These are phyloP conservation scores for Limtongozyma cylindracea DNA, from an alignment of 805 yeast species.

Conservation along the genomic window DNA sequence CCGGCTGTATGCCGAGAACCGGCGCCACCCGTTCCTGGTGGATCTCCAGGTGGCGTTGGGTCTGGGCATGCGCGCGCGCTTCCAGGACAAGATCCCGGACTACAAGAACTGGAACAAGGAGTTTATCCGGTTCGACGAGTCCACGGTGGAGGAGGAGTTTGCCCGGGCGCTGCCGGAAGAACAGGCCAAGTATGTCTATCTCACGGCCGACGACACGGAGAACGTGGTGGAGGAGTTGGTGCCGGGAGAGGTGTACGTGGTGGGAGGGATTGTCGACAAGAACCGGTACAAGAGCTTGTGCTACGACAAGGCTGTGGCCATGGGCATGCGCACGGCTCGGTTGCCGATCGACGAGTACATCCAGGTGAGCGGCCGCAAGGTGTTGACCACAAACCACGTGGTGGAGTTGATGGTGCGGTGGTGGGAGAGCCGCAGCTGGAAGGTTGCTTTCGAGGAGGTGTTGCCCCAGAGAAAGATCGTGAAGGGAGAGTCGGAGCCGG, in stretches of 20 bases:
- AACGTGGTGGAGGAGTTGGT: slow-evolving; percentile 37
- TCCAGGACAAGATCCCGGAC: slow-evolving; percentile 32
- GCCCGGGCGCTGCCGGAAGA: slow-evolving; percentile 7
- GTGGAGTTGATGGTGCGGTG: slow-evolving; percentile 65
- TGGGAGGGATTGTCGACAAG: slow-evolving; percentile 94
- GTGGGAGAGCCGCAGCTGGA: slow-evolving; percentile 64
- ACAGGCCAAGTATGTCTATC: slow-evolving; percentile 25
- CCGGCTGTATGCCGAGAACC: slow-evolving; percentile 58
- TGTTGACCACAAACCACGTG: slow-evolving; percentile 88
- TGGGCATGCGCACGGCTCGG: slow-evolving; percentile 50
- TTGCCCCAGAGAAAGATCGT: slow-evolving; percentile 77
- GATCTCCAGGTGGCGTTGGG: slow-evolving; percentile 34
- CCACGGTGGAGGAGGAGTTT: slow-evolving; percentile 9
- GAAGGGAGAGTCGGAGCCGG: neutral
- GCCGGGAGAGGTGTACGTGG: slow-evolving; percentile 51
- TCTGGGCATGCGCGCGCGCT: too few relatives aligned
- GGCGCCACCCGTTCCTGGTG: slow-evolving; percentile 29
- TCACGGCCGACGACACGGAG: slow-evolving; percentile 64
- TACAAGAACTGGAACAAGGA: slow-evolving; percentile 46
- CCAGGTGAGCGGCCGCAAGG: slow-evolving; percentile 63
- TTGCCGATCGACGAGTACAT: slow-evolving; percentile 77
- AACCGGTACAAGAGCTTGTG: slow-evolving; percentile 72
- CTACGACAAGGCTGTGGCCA: slow-evolving; percentile 47
- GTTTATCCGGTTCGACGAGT: too few relatives aligned
- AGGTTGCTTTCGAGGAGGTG: slow-evolving; percentile 60